Conservation (phyloP, 345 rosid species). For the Cardamine resedifolia region DNA sequence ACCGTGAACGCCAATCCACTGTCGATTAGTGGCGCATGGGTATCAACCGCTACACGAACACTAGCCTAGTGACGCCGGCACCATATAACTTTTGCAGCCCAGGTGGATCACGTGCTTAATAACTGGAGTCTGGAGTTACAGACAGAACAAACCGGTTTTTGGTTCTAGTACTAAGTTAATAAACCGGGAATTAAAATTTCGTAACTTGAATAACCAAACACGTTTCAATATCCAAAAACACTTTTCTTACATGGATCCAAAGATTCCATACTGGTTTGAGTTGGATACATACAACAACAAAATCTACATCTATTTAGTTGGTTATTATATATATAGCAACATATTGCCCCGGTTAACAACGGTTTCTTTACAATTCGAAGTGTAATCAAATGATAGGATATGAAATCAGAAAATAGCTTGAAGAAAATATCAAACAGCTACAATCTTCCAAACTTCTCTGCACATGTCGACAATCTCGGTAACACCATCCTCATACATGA, state of each 20-base stretch:
- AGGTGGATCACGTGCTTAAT: slow-evolving; percentile 26
- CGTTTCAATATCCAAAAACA: slow-evolving; percentile 2
- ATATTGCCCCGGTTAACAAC: slow-evolving; percentile 13
- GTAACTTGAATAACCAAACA: background rate
- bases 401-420: background rate
- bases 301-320: background rate
- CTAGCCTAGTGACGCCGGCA: background rate
- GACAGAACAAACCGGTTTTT: slow-evolving; percentile 18
- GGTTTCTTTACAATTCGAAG: background rate
- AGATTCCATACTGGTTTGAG: slow-evolving; percentile 11
- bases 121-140: background rate
- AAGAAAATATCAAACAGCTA: slow-evolving; percentile 36
- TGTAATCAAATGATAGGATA: background rate
- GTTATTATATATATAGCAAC: background rate
- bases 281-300: background rate
- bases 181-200: background rate
- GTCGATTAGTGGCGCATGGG: slow-evolving; percentile 11
- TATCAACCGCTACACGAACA: background rate
- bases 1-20: background rate
- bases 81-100: slow-evolving; percentile 2
- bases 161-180: background rate
- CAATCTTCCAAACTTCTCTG: slow-evolving; percentile 65
- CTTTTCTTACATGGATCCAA: background rate
- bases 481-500: slow-evolving; percentile 77
- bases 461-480: slow-evolving; percentile 63